phyloP scores from a whole-genome alignment of 768 basidiomycete species.

The Termitomyces sp. region DNA sequence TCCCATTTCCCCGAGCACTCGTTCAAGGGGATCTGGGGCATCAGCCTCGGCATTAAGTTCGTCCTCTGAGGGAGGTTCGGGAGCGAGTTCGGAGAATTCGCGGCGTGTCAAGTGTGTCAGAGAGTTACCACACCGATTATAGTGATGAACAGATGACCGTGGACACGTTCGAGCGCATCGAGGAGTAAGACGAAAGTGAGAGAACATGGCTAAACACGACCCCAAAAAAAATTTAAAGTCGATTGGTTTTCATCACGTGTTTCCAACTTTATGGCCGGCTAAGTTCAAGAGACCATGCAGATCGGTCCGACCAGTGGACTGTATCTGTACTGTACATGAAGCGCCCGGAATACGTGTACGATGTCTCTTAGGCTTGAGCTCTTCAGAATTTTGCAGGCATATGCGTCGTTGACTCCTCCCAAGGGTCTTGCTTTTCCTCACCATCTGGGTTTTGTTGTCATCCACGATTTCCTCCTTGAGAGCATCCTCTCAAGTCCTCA shows the following conservation, averaged over 20 bases:
- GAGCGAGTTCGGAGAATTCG: conserved; percentile 16
- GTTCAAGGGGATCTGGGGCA: not conserved
- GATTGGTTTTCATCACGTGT: conserved; percentile 26
- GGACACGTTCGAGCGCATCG: conserved; percentile 24
- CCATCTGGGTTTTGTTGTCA: conserved; percentile 26
- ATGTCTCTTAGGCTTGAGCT: conserved; percentile 18
- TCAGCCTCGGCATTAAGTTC: conserved; percentile 11
- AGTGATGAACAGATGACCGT: conserved; percentile 16
- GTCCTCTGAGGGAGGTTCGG: conserved; percentile 22
- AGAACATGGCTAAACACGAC: conserved; percentile 25
- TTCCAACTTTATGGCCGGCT: conserved; percentile 17
- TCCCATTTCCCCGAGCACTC: conserved; percentile 12
- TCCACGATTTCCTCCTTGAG: conserved; percentile 54
- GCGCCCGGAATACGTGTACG: not conserved
- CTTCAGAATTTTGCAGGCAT: conserved; percentile 44
- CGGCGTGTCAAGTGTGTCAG: conserved; percentile 3
- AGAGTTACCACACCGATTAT: conserved; percentile 22
- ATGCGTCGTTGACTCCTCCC: conserved; percentile 46
- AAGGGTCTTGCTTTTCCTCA: conserved; percentile 37
- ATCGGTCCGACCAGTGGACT: no score
- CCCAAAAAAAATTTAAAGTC: conserved; percentile 26
- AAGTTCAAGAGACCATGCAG: not conserved
- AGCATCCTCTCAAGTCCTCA: conserved; percentile 48
- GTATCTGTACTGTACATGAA: not conserved
- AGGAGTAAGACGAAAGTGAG: conserved; percentile 26